These are phyloP conservation scores for Corylus heterophylla DNA, from an alignment of 306 rosid genomes.

Conservation along the genomic window DNA sequence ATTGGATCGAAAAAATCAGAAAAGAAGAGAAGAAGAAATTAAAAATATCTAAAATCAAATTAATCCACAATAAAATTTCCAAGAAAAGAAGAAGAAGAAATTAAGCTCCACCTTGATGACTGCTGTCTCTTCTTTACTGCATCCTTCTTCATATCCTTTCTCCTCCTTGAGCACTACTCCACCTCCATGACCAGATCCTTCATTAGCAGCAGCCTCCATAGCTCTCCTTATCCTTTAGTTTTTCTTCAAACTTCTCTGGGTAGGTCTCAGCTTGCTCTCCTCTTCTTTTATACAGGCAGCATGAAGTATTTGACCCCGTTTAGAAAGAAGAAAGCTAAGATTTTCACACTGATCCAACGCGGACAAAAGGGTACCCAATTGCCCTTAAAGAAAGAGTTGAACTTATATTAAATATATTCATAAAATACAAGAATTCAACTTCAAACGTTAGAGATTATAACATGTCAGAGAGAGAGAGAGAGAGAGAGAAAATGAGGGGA, in stretches of 20 bases:
- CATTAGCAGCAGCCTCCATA: constrained; percentile 52
- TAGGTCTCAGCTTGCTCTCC: neutral
- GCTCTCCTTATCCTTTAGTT: neutral
- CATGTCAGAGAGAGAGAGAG: constrained; percentile 22
- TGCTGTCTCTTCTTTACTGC: constrained; percentile 11
- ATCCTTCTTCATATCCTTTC: constrained; percentile 20
- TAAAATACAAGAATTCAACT: constrained; percentile 64
- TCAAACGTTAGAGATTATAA: constrained; percentile 55
- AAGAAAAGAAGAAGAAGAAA: constrained; percentile 10
- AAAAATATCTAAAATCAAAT: constrained; percentile 7
- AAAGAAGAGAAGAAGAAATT: neutral
- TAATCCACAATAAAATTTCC: constrained; percentile 7
- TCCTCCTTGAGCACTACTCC: constrained; percentile 36
- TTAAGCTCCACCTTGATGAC: constrained; percentile 39
- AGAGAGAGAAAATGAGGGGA: constrained; percentile 18
- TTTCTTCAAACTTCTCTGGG: neutral
- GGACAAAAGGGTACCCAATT: constrained; percentile 48
- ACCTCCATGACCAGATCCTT: constrained; percentile 39
- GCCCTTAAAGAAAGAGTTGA: neutral
- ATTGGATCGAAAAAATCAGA: neutral
- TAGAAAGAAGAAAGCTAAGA: constrained; percentile 15
- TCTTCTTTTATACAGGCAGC: constrained; percentile 40
- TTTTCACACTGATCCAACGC: constrained; percentile 27
- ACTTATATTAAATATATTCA: neutral
- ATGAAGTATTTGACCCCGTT: constrained; percentile 58